A percentile compares a stretch with the other conserved stretches of the same genome.
Conservation (phyloP, 2,329 filamentous ascomycete species). For the Apiospora hydei region DNA sequence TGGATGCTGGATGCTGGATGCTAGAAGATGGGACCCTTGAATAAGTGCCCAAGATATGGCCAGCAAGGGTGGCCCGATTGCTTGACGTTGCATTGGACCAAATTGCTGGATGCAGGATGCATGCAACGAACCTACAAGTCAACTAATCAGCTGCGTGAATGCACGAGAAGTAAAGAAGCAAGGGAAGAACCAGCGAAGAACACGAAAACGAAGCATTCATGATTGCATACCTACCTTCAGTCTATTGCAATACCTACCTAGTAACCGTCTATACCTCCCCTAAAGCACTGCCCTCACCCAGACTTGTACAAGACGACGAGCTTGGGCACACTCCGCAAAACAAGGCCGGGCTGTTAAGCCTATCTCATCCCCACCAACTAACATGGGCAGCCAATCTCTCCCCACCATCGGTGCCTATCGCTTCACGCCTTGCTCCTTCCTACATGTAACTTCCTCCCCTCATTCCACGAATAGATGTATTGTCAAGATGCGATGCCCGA, state of each 20-base stretch:
- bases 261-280: too few relatives aligned
- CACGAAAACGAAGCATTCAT: not conserved
- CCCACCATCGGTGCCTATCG: too few relatives aligned
- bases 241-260: too few relatives aligned
- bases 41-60: not conserved
- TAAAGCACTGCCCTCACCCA: too few relatives aligned
- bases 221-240: not conserved
- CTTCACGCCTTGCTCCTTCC: not conserved
- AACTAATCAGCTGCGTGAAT: not conserved
- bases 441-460: not conserved
- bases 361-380: not conserved
- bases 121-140: not conserved
- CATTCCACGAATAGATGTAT: not conserved
- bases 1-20: not conserved
- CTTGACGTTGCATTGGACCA: not conserved
- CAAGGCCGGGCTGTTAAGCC: not conserved
- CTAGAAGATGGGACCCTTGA: not conserved
- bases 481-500: not conserved
- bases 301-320: too few relatives aligned
- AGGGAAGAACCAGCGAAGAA: not conserved
- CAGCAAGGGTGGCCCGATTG: not conserved
- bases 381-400: not conserved
- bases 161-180: not conserved
- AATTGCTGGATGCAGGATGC: not conserved
- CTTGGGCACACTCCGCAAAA: not conserved